A percentile compares a stretch with the other conserved stretches of the same genome.
phyloP scores from a whole-genome alignment of 768 basidiomycete species.

The Mycena venus region DNA sequence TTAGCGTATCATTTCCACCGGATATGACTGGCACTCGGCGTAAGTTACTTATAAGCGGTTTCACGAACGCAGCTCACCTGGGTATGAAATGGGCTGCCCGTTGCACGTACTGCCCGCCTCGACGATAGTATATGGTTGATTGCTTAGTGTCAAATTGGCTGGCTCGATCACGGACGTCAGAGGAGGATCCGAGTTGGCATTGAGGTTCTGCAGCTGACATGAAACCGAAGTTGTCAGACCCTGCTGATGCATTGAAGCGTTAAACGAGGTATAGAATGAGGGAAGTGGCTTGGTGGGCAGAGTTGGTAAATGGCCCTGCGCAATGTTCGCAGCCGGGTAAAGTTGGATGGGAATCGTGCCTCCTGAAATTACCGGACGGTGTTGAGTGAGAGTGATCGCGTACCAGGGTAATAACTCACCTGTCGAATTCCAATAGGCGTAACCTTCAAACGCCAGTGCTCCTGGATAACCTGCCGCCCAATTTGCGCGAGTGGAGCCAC shows the following conservation, averaged over 20 bases:
- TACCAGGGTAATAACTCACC: neutral
- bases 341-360: too few species aligned
- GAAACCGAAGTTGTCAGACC: neutral
- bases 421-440: neutral
- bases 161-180: neutral
- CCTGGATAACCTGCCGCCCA: neutral
- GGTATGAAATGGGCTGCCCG: neutral
- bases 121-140: too few species aligned
- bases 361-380: too few species aligned
- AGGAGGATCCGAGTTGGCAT: neutral
- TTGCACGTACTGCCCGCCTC: too few species aligned
- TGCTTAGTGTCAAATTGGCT: too few species aligned
- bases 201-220: neutral
- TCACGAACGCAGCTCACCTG: neutral
- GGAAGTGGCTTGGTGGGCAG: neutral
- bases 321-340: too few species aligned
- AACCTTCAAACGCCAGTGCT: neutral
- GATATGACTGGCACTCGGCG: too few species aligned
- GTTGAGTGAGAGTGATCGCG: too few species aligned
- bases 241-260: conserved; percentile 2
- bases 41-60: too few species aligned
- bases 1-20: too few species aligned
- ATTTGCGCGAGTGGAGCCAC: neutral
- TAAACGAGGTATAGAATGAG: neutral
- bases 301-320: neutral